Evolutionary conservation across 768 basidiomycete species (phyloP).

Genomic region (Tylopilus rubrobrunneus): DNA sequence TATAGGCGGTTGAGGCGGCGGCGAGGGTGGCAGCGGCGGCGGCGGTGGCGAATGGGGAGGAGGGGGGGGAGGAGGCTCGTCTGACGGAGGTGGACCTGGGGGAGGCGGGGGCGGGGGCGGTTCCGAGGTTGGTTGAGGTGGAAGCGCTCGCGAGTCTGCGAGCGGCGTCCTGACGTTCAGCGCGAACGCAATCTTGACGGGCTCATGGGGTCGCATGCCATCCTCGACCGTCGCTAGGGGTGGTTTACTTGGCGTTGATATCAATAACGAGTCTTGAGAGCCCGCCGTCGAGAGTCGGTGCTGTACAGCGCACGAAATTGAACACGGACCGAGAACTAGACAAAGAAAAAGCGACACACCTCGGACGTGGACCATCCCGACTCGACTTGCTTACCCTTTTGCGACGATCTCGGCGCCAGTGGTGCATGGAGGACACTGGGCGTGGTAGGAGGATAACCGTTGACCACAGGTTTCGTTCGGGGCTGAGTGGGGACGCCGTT

Average conservation of each 20-base stretch:
- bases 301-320: slow-evolving; percentile 15
- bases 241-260: slow-evolving; percentile 15
- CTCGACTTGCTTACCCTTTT: slow-evolving; percentile 44
- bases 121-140: slow-evolving; percentile 37
- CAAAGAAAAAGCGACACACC: slow-evolving; percentile 22
- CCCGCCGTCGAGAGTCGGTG: slow-evolving; percentile 4
- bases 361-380: slow-evolving; percentile 33
- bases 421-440: slow-evolving; percentile 26
- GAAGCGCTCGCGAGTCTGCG: slow-evolving; percentile 26
- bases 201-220: slow-evolving; percentile 30
- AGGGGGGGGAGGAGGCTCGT: slow-evolving; percentile 24
- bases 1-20: slow-evolving; percentile 24
- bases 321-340: background rate
- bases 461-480: slow-evolving; percentile 40
- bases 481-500: slow-evolving; percentile 33
- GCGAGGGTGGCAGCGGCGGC: slow-evolving; percentile 22
- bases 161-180: slow-evolving; percentile 28
- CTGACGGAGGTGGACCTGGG: slow-evolving; percentile 27
- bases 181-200: slow-evolving; percentile 31
- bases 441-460: slow-evolving; percentile 37
- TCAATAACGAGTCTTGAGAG: slow-evolving; percentile 12
- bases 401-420: slow-evolving; percentile 30
- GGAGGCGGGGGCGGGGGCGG: slow-evolving; percentile 37
- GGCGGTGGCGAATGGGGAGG: slow-evolving; percentile 28
- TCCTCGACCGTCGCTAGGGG: slow-evolving; percentile 26